Evolutionary conservation across 202 grass and related monocot genomes (phyloP), one percentile per base, ranked within the genome.

Genomic region (Carex arenaria): DNA sequence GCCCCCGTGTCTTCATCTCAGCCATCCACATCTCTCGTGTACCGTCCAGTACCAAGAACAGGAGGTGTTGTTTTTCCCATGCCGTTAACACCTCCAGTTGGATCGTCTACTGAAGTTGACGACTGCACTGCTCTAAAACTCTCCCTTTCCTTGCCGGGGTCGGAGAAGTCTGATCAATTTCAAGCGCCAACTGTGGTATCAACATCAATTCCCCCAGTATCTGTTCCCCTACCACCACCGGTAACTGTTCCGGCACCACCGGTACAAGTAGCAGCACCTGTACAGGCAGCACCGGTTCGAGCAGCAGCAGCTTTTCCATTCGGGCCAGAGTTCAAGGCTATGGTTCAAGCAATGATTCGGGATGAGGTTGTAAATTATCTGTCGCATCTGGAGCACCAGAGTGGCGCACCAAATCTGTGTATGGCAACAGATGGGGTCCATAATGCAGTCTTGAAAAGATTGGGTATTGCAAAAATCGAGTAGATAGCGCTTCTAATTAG

Each of bases 301-400:
- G 34, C 65, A 20, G 13, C 65, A 20, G 13, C 36, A 2, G 49
- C 3, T 30, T 83, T 81, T 66, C 83, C 86, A 0, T 94, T 92
- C 51, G 87, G 62, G 60, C 19, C 73, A 0, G 88, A 97, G 45
- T 86, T 92, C 73, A 64, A 91, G 65, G 43, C 83, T 1, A 82
- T 90, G 86, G 90, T 97, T 91, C 88, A 94, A 74, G 94, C 89
- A 75, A 94, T 94, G 94, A 90, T 97, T 84, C 89, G 89, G 26
- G 90, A 81, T 55, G 94, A 97, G 80, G 94, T 97, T 66, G 80
- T 82, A 51, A 94, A 89, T 85, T 97, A 97, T 89, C 90, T 97
- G 90, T 80, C 84, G 36, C 88, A 85, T 1, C 19, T 87, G 20
- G 85, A 87, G 36, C 70, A 82, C 7, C 80, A 80, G 4, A 63